Evolutionary conservation across 78 protist genomes (phyloP).

Genomic region (Anaeramoeba flamelloides): DNA sequence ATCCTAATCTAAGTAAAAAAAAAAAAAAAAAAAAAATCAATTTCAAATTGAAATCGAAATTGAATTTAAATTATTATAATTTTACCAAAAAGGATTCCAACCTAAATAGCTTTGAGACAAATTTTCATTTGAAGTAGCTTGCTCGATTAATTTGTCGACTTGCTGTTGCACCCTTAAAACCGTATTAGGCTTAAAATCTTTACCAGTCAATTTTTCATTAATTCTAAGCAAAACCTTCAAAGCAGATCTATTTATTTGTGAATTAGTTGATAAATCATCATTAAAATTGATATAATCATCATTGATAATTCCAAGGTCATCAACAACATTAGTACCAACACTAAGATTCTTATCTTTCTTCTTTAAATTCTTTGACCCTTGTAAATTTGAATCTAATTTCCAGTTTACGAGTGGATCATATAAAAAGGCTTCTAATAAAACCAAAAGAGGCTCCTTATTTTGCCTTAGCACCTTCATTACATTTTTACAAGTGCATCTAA

Average conservation of each 20-base stretch:
- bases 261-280: background rate
- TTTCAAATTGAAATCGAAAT: too few relatives aligned
- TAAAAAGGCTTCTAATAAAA: background rate
- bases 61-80: too few relatives aligned
- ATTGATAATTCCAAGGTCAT: background rate
- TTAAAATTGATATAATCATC: background rate
- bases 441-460: background rate
- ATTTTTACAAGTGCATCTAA: background rate
- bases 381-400: background rate
- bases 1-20: too few relatives aligned
- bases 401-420: background rate
- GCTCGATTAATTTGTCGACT: background rate
- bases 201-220: background rate
- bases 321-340: background rate
- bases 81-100: too few relatives aligned
- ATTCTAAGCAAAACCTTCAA: background rate
- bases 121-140: too few relatives aligned
- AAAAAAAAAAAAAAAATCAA: too few relatives aligned
- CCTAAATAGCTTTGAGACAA: too few relatives aligned
- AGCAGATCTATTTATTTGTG: background rate
- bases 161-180: background rate
- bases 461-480: background rate
- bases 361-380: background rate
- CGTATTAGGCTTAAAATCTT: background rate
- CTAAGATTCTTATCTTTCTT: too few relatives aligned